phyloP scores from a whole-genome alignment of 2,329 filamentous ascomycete species.

The Curvularia hawaiiensis region DNA sequence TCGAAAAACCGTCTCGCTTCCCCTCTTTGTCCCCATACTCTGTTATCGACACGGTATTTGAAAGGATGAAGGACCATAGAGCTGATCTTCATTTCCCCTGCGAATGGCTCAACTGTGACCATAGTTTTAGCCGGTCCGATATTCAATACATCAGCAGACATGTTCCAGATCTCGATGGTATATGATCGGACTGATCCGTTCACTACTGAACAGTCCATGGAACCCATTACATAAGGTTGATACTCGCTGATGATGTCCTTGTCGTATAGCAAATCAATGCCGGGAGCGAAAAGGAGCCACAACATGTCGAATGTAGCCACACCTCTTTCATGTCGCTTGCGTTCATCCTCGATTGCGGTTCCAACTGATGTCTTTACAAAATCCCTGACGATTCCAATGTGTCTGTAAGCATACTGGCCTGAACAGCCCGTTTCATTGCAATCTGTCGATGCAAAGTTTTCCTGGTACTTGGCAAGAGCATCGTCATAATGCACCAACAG shows the following conservation, averaged over 20 bases:
- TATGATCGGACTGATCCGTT: neutral
- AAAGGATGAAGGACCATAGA: neutral
- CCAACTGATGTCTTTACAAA: neutral
- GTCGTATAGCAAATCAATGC: neutral
- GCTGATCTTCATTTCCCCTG: neutral
- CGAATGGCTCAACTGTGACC: neutral
- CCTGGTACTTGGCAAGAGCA: neutral
- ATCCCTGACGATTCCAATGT: neutral
- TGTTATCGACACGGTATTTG: neutral
- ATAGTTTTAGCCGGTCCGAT: neutral
- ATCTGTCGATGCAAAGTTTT: neutral
- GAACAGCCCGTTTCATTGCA: neutral
- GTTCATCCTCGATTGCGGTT: neutral
- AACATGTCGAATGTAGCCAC: constrained; percentile 1
- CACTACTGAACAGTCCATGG: neutral
- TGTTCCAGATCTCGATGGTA: neutral
- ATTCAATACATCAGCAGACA: neutral
- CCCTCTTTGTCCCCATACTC: neutral
- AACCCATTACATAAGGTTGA: neutral
- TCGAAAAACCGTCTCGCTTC: neutral
- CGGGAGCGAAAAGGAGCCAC: neutral
- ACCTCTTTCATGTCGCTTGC: neutral
- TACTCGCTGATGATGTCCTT: neutral
- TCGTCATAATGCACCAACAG: neutral
- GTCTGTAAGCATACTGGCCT: neutral